Evolutionary conservation across 805 yeast genomes (phyloP).

Genomic region (Nakazawaea molendinolei): DNA sequence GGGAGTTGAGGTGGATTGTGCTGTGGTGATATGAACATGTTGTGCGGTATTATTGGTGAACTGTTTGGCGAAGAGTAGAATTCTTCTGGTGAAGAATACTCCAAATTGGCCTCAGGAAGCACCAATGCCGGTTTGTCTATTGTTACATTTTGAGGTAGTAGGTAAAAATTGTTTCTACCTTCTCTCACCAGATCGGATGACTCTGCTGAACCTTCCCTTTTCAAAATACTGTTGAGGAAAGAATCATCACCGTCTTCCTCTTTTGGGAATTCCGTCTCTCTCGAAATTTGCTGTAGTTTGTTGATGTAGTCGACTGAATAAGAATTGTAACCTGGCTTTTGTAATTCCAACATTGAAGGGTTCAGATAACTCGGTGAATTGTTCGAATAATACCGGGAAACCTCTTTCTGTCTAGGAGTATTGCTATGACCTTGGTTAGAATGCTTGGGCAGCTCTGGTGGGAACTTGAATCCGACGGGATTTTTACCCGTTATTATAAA

Average conservation of each 20-base stretch:
- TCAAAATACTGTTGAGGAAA: not conserved
- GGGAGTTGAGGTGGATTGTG: slow-evolving; percentile 13
- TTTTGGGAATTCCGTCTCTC: slow-evolving; percentile 20
- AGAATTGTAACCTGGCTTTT: slow-evolving; percentile 17
- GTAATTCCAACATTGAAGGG: slow-evolving; percentile 5
- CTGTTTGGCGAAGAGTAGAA: slow-evolving; percentile 10
- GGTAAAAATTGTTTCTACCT: slow-evolving; percentile 1
- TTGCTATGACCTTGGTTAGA: too few species aligned
- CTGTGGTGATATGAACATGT: slow-evolving; percentile 10
- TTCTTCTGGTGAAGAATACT: slow-evolving; percentile 21
- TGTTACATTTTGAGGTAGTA: slow-evolving; percentile 5
- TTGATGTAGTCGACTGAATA: slow-evolving; percentile 39
- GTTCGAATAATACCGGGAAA: too few species aligned
- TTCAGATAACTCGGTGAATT: too few species aligned
- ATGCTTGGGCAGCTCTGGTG: slow-evolving; percentile 36
- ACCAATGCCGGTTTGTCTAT: slow-evolving; percentile 7
- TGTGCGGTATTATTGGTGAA: slow-evolving; percentile 10
- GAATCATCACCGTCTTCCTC: not conserved
- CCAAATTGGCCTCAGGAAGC: slow-evolving; percentile 31
- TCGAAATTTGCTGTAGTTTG: slow-evolving; percentile 16
- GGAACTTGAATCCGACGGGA: slow-evolving; percentile 52
- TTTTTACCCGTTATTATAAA: slow-evolving; percentile 39
- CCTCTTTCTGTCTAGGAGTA: too few species aligned
- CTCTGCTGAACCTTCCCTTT: not conserved
- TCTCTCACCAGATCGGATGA: not conserved